Evolutionary conservation across 2,329 filamentous ascomycete species (phyloP), one percentile per base, ranked within the genome.

Genomic region (Dendrostoma leiphaemia): DNA sequence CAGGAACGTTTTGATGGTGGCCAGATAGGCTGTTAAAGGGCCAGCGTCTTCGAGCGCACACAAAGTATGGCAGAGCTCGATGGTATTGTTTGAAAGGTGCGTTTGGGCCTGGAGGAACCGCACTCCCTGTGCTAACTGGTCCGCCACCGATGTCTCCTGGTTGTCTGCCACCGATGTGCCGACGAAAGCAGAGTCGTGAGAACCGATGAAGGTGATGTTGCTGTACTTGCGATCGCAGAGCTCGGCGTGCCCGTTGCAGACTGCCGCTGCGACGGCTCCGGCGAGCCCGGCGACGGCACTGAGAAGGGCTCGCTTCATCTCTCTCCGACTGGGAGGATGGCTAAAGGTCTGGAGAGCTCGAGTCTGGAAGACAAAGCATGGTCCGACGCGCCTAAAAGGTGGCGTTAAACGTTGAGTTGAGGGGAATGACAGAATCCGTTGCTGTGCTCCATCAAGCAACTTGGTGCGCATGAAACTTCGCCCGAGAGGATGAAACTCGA

Each of bases 101-200:
- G 84, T 84, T 67, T 88, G 85, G 23, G 78, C 83, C 62, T 86
- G 81, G 10, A 89, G 69, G 60, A 84, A 84, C 19, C 86, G 80
- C 37, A 89, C 78, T 12, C 86, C 86, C 32, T 81, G 71, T 51
- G 81, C 70, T 8, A 89, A 73, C 63, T 88, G 85, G 2, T 72
- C 70, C 17, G 77, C 77, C 21, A 85, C 77, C 5, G 78, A 75
- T 46, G 83, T 74, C 59, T 82, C 79, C 64, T 89, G 85, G 67
- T 87, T 86, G 56, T 85, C 71, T 50, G 75, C 69, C 1, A 75
- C 74, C 4, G 76, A 62, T 46, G 73, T 61, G 37, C 85, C 83
- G 38, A 85, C 78, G 62, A 89, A 89, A 29, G 83, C 78, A 12
- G 79, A 81, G 69, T 89, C 79, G 69, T 89, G 86, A 7, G 85